phyloP scores from a whole-genome alignment of 169 alveolate species.

The Besnoitia besnoiti region DNA sequence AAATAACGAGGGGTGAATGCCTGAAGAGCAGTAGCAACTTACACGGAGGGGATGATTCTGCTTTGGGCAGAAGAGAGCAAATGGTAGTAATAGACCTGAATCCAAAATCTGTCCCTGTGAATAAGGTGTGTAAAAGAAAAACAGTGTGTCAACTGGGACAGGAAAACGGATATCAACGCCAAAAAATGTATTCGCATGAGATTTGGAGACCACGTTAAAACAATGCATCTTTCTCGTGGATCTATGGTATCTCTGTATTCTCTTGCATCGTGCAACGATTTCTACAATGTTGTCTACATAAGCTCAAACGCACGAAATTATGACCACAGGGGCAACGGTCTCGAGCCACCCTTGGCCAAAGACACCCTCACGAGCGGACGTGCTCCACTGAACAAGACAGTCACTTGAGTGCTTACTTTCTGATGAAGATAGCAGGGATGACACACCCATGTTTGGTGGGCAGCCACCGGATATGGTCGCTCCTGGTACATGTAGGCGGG shows the following conservation, averaged over 20 bases:
- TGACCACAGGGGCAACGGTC: not conserved
- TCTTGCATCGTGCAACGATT: not conserved
- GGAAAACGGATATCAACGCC: not conserved
- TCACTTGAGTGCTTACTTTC: not conserved
- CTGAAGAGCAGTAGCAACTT: not conserved
- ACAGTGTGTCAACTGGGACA: not conserved
- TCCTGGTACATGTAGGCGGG: not conserved
- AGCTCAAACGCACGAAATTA: not conserved
- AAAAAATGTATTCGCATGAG: too few species aligned
- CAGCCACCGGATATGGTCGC: not conserved
- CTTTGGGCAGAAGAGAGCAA: not conserved
- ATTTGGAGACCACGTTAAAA: too few species aligned
- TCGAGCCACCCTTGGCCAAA: not conserved
- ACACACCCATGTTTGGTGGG: constrained; percentile 2
- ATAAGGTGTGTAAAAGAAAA: too few species aligned
- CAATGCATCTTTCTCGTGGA: not conserved
- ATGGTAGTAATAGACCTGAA: not conserved
- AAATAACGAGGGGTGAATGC: not conserved
- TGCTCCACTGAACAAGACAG: too few species aligned
- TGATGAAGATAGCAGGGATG: not conserved
- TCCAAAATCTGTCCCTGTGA: too few species aligned
- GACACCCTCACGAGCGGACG: not conserved
- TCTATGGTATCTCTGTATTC: not conserved
- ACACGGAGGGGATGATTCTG: not conserved
- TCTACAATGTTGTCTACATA: not conserved